Conservation (phyloP, 805 yeast species). For the Kluyveromyces dobzhanskii region DNA sequence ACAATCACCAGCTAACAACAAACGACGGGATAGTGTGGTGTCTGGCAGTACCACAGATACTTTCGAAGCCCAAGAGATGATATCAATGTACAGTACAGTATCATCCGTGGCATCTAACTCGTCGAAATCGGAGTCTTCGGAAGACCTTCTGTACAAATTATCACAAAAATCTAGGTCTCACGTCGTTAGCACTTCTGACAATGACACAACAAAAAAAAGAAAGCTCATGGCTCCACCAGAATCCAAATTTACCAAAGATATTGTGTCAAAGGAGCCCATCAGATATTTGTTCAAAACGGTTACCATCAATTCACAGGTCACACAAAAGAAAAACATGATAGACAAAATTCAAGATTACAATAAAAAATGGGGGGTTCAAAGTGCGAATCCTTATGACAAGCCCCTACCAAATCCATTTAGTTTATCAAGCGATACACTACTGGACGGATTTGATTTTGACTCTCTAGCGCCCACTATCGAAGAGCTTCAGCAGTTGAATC, state of each 20-base stretch:
- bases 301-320: background rate
- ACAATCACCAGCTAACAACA: background rate
- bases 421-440: constrained; percentile 2
- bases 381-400: constrained; percentile 16
- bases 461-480: constrained; percentile 5
- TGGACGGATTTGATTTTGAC: constrained; percentile 5
- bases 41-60: constrained; percentile 1
- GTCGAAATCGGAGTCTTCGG: constrained; percentile 12
- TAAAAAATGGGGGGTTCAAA: constrained; percentile 17
- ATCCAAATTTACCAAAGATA: constrained; percentile 9
- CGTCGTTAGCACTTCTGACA: constrained; percentile 1
- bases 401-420: constrained; percentile 14
- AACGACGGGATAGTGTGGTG: background rate
- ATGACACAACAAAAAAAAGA: constrained; percentile 9
- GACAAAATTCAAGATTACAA: constrained; percentile 16
- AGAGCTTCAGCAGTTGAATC: constrained; percentile 1
- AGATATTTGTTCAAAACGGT: constrained; percentile 4
- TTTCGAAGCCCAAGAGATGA: constrained; percentile 13
- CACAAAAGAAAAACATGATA: background rate
- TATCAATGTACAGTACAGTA: constrained; percentile 17
- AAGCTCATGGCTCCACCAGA: constrained; percentile 19
- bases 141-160: constrained; percentile 7
- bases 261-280: background rate
- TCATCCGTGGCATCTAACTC: constrained; percentile 13
- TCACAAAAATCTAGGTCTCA: constrained; percentile 2